Conservation (phyloP, 768 basidiomycete genomes). For the Coprinellus aureogranulatus region DNA sequence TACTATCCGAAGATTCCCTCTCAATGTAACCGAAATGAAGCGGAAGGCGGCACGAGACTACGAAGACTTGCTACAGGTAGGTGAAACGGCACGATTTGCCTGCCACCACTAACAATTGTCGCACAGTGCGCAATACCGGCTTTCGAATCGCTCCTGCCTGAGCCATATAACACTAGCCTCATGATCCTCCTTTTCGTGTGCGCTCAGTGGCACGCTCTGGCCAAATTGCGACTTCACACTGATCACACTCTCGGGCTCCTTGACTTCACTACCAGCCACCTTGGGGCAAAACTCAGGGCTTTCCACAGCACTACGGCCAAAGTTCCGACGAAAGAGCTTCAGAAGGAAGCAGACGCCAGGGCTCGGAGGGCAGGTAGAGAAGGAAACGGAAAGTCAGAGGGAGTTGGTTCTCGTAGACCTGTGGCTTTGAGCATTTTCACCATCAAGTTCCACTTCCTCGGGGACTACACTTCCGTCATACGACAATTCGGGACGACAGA, state of each 20-base stretch:
- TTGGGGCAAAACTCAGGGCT: not conserved
- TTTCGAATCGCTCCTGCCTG: conserved; percentile 7
- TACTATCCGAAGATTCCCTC: conserved; percentile 24
- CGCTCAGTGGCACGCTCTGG: conserved; percentile 9
- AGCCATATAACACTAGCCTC: not conserved
- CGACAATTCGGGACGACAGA: not conserved
- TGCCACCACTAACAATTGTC: no score
- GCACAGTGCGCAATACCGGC: conserved; percentile 8
- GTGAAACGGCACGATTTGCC: no score
- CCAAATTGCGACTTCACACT: conserved; percentile 10
- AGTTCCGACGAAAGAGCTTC: not conserved
- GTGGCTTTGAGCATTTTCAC: not conserved
- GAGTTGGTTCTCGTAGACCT: not conserved
- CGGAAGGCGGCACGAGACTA: conserved; percentile 29
- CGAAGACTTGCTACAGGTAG: conserved; percentile 33
- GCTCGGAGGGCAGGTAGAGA: not conserved
- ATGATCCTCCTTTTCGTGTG: not conserved
- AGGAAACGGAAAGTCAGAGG: no score
- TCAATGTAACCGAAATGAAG: conserved; percentile 24
- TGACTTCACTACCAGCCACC: not conserved
- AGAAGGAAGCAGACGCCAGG: not conserved
- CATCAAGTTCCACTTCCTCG: not conserved
- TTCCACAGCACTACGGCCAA: not conserved
- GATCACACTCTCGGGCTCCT: conserved; percentile 3
- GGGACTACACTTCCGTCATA: not conserved